A percentile compares a stretch with the other conserved stretches of the same genome.
These are phyloP conservation scores for Fusarium sp. DNA, from an alignment of 2,329 filamentous ascomycete species.

Conservation along the genomic window DNA sequence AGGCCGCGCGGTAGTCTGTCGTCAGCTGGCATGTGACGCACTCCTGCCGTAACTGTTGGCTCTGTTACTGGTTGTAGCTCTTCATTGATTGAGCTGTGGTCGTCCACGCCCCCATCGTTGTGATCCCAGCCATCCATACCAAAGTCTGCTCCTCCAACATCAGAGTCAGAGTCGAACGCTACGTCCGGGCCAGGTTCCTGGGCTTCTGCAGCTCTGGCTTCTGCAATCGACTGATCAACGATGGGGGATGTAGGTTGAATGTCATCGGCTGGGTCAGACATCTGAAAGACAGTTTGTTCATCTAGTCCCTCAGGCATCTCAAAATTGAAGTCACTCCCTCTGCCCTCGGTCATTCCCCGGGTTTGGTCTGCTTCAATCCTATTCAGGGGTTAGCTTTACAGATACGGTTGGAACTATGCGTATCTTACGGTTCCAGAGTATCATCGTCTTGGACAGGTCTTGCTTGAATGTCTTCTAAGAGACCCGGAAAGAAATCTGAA, in stretches of 20 bases:
- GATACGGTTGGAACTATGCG: too few relatives aligned
- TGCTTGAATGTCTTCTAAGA: conserved; percentile 60
- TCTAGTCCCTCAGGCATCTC: conserved; percentile 63
- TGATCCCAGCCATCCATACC: conserved; percentile 38
- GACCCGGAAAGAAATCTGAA: conserved; percentile 66
- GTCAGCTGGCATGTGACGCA: conserved; percentile 21
- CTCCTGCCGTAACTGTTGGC: conserved; percentile 14
- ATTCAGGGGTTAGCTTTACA: conserved; percentile 19
- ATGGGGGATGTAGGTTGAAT: conserved; percentile 48
- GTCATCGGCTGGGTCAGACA: conserved; percentile 55
- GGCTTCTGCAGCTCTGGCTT: conserved; percentile 37
- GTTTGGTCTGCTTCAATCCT: conserved; percentile 59
- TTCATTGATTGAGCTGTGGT: conserved; percentile 46
- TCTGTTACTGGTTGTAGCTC: conserved; percentile 26
- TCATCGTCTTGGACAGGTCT: conserved; percentile 57
- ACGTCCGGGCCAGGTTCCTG: conserved; percentile 31
- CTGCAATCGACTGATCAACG: conserved; percentile 35
- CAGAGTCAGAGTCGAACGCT: conserved; percentile 40
- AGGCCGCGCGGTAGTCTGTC: conserved; percentile 33
- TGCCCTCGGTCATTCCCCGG: conserved; percentile 56
- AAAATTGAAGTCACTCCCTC: conserved; percentile 66
- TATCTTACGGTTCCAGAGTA: conserved; percentile 59
- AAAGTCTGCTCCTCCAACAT: conserved; percentile 35
- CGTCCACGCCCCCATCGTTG: conserved; percentile 37
- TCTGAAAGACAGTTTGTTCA: conserved; percentile 66